phyloP scores from a whole-genome alignment of 2,329 filamentous ascomycete species.

The Sclerotiophoma versabilis region DNA sequence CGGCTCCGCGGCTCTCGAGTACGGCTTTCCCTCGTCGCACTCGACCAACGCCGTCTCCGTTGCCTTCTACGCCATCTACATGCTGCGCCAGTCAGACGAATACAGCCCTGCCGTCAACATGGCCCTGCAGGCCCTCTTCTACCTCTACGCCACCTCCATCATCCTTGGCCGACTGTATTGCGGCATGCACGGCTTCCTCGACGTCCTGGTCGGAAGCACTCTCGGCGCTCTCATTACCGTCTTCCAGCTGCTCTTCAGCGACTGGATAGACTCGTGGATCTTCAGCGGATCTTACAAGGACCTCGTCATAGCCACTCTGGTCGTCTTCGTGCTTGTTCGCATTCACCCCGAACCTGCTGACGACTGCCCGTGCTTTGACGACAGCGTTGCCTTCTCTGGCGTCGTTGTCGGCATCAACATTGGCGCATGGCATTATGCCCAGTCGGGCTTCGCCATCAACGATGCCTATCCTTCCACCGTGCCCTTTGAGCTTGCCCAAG shows the following conservation, averaged over 20 bases:
- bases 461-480: constrained; percentile 65
- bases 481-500: constrained; percentile 69
- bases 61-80: constrained; percentile 79
- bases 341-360: constrained; percentile 96
- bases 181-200: constrained; percentile 97
- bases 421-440: constrained; percentile 82
- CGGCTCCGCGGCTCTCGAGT: constrained; percentile 90
- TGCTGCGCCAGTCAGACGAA: constrained; percentile 69
- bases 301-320: constrained; percentile 67
- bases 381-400: constrained; percentile 91
- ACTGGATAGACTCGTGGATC: constrained; percentile 73
- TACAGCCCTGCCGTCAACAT: constrained; percentile 66
- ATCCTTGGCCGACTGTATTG: constrained; percentile 92
- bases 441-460: constrained; percentile 61
- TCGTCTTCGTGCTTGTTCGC: constrained; percentile 78
- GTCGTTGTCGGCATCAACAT: constrained; percentile 85
- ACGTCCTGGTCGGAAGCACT: constrained; percentile 81
- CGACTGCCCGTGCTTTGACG: constrained; percentile 96
- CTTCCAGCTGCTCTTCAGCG: constrained; percentile 62
- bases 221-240: constrained; percentile 73
- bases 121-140: constrained; percentile 72
- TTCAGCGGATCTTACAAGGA: constrained; percentile 62
- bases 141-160: constrained; percentile 89
- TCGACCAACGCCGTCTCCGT: constrained; percentile 97
- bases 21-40: constrained; percentile 96